A percentile compares a stretch with the other conserved stretches of the same genome.
Conservation (phyloP, 2,329 filamentous ascomycete genomes). For the Aspergillus quadricinctus region DNA sequence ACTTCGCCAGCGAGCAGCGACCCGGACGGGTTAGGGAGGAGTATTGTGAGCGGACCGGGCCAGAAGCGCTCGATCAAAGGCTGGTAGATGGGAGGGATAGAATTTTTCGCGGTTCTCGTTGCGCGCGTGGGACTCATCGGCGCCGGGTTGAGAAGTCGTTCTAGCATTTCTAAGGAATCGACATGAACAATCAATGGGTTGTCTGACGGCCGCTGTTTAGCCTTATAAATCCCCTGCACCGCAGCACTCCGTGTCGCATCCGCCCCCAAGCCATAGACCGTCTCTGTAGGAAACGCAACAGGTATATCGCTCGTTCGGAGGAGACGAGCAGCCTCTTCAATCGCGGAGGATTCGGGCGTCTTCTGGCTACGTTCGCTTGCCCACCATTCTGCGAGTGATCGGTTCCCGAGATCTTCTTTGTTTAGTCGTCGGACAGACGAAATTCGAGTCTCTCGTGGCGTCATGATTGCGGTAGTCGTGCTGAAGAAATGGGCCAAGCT, state of each 20-base stretch:
- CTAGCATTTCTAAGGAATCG: conserved; percentile 72
- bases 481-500: conserved; percentile 22
- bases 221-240: conserved; percentile 86
- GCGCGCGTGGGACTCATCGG: conserved; percentile 22
- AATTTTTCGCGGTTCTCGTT: conserved; percentile 26
- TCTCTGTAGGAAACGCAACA: conserved; percentile 95
- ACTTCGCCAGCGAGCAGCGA: conserved; percentile 83
- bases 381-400: conserved; percentile 39
- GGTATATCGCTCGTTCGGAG: conserved; percentile 65
- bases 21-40: conserved; percentile 69
- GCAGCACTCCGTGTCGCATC: conserved; percentile 82
- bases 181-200: conserved; percentile 95
- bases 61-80: conserved; percentile 79
- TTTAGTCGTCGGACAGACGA: conserved; percentile 37
- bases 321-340: conserved; percentile 63
- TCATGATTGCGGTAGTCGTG: conserved; percentile 20
- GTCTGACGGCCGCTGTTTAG: conserved; percentile 85
- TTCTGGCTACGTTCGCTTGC: conserved; percentile 28
- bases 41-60: conserved; percentile 89
- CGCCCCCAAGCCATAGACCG: conserved; percentile 93
- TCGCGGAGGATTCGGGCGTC: conserved; percentile 46
- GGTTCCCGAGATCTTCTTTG: conserved; percentile 27
- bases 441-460: conserved; percentile 29
- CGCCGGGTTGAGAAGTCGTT: conserved; percentile 52
- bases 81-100: conserved; percentile 70